Evolutionary conservation across 148 eudicot genomes (phyloP).

Genomic region (Rhododendron ovatum): DNA sequence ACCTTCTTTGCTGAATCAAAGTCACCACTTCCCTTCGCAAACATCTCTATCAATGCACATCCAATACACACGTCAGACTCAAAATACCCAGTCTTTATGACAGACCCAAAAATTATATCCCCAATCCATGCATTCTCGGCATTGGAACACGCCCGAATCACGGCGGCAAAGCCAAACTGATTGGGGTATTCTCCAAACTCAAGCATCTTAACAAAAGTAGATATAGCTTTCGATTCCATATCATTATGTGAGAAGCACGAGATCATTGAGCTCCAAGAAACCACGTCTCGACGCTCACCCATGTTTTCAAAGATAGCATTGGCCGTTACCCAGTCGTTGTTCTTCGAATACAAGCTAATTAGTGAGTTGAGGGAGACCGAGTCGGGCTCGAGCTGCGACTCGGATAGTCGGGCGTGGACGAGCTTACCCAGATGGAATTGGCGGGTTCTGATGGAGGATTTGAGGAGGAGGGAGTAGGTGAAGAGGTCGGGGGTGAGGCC

Average conservation of each 20-base stretch:
- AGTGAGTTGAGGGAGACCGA: slow-evolving; percentile 42
- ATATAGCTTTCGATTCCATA: slow-evolving; percentile 31
- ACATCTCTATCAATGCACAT: slow-evolving; percentile 61
- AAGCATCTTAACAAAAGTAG: slow-evolving; percentile 45
- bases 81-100: slow-evolving; percentile 40
- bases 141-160: slow-evolving; percentile 44
- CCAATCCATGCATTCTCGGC: slow-evolving; percentile 31
- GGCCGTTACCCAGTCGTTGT: slow-evolving; percentile 51
- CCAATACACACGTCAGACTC: slow-evolving; percentile 55
- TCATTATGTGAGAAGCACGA: slow-evolving; percentile 46
- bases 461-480: slow-evolving; percentile 53
- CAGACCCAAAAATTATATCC: slow-evolving; percentile 40
- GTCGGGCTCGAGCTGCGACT: slow-evolving; percentile 34
- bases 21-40: slow-evolving; percentile 40
- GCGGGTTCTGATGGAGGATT: slow-evolving; percentile 46
- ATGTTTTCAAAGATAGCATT: slow-evolving; percentile 30
- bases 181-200: slow-evolving; percentile 42
- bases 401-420: slow-evolving; percentile 34
- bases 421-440: slow-evolving; percentile 44
- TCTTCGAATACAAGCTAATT: slow-evolving; percentile 51
- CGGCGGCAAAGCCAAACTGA: slow-evolving; percentile 50
- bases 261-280: slow-evolving; percentile 63
- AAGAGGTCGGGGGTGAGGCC: slow-evolving; percentile 44
- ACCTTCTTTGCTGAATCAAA: slow-evolving; percentile 45
- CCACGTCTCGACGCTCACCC: slow-evolving; percentile 41